Evolutionary conservation across 1,284 basidiomycete genomes (phyloP), one percentile per base, ranked within the genome.

Genomic region (Hortiboletus rubellus): DNA sequence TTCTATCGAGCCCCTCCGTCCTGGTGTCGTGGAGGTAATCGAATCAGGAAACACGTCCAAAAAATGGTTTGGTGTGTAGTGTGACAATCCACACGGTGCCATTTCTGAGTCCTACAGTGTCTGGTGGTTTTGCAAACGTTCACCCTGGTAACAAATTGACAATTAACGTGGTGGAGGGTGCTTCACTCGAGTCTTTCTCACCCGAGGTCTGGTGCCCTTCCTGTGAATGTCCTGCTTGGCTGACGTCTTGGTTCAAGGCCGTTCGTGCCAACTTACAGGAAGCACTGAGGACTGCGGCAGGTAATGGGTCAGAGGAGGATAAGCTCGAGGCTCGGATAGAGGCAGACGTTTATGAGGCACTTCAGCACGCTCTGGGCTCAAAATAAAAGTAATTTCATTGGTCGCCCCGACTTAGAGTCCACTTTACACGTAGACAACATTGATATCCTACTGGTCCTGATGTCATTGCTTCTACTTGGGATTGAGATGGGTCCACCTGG

Each of bases 111-210:
- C 22, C 34, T 24, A 33, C 22, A 98, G 97, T 94, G 54, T 98
- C 96, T 58, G 91, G 93, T 62, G 97, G 97, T 59, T 98, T 99
- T 73, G 96, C 97, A 55, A 98, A 92, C 59, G 93, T 99, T 50
- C 97, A 99, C 78, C 93, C 94, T 51, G 95, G 96, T 81, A 99
- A 98, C 84, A 88, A 85, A 67, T 81, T 99, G 59, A 98, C 96
- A 45, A 91, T 99, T 75, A 99, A 99, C 78, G 94, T 91, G 60
- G 89, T 99, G 54, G 97, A 99, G 82, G 97, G 92, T 60, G 96
- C 95, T 68, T 88, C 93, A 46, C 79, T 99, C 37, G 95, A 97
- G 61, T 81, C 89, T 54, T 98, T 97, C 77, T 96, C 94, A 3
- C 65, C 82, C 22, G 94, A 96, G 82, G 93, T 92, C 27, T 50